phyloP scores from a whole-genome alignment of 768 basidiomycete species.

The Lactarius hengduanensis region DNA sequence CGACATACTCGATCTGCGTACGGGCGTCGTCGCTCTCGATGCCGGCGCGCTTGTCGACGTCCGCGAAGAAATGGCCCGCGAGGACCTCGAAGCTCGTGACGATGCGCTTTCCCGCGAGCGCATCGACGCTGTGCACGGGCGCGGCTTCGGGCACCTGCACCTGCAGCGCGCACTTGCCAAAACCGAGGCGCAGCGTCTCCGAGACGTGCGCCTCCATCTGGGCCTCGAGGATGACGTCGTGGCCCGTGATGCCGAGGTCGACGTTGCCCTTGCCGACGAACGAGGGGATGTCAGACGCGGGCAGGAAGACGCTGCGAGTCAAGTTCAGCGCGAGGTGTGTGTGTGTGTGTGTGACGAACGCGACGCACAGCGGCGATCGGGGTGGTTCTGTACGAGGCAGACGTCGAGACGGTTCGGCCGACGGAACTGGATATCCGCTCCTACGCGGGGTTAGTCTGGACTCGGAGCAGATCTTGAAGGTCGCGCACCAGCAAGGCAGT shows the following conservation, averaged over 20 bases:
- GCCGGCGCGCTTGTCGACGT: slow-evolving; percentile 54
- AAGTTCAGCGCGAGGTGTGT: background rate
- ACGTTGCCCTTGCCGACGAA: slow-evolving; percentile 98
- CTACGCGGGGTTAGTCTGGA: slow-evolving; percentile 40
- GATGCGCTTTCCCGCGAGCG: slow-evolving; percentile 86
- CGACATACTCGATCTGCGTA: slow-evolving; percentile 92
- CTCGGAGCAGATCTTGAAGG: background rate
- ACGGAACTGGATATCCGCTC: slow-evolving; percentile 95
- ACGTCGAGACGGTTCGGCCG: slow-evolving; percentile 87
- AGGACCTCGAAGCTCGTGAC: slow-evolving; percentile 96
- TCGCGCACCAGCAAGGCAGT: slow-evolving; percentile 68
- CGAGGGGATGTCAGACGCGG: slow-evolving; percentile 95
- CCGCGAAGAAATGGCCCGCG: slow-evolving; percentile 70
- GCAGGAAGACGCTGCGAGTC: slow-evolving; percentile 80
- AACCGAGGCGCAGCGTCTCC: slow-evolving; percentile 80
- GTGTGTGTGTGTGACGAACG: background rate
- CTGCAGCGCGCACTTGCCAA: slow-evolving; percentile 88
- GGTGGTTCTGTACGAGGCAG: slow-evolving; percentile 89
- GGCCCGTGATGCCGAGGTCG: slow-evolving; percentile 95
- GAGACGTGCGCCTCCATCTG: slow-evolving; percentile 75
- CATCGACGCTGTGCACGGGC: slow-evolving; percentile 65
- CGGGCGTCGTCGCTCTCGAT: slow-evolving; percentile 51
- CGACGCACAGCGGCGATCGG: slow-evolving; percentile 83
- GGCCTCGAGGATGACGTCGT: slow-evolving; percentile 94
- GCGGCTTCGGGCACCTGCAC: slow-evolving; percentile 87